Evolutionary conservation across 495 filamentous ascomycete species (phyloP), one percentile per base, ranked within the genome.

Genomic region (Apodospora peruviana): DNA sequence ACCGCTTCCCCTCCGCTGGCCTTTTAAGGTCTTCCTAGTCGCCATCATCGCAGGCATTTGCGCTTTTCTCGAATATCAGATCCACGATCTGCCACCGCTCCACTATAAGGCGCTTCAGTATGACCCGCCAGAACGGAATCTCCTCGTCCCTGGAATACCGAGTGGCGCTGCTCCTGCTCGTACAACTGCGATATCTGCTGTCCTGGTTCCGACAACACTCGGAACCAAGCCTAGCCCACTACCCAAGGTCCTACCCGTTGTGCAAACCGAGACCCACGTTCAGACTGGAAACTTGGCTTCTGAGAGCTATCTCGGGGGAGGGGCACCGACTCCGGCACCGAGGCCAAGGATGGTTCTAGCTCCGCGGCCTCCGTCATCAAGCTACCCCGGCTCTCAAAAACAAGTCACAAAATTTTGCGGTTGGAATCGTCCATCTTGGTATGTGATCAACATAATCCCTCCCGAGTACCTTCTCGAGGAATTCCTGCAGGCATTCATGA

Each of bases 51-150:
- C 43, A 20, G 43, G 27, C 16, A 14, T 45, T 3, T 20, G 34
- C 14, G 43, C 27, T 2, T 45, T 45, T 21, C 29, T 45, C n/a
- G 43, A 45, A 23, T 45, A 45, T 20, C 21, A 45, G 22, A 36
- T 45, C 5, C 27, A 45, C 17, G 29, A 45, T 36, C 43, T 45
- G 12, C 43, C 43, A 7, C 27, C 43, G 25, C 27, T 14, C 22
- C 43, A 22, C 3, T 45, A 19, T 27, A 20, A 18, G n/a, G 5
- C 29, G 18, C 43, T 45, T 20, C 14, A 45, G 11, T 4, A 19
- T 20, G 24, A 35, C 25, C 43, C 19, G 14, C 25, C 25, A 12
- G 27, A 16, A 20, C 11, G 18, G 27, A 22, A 36, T 7, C 14
- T 14, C 11, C 2, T 10, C 8, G 11, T 25, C 14, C 3, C 21